phyloP scores from a whole-genome alignment of 345 rosid genomes.

The Sonneratia alba region DNA sequence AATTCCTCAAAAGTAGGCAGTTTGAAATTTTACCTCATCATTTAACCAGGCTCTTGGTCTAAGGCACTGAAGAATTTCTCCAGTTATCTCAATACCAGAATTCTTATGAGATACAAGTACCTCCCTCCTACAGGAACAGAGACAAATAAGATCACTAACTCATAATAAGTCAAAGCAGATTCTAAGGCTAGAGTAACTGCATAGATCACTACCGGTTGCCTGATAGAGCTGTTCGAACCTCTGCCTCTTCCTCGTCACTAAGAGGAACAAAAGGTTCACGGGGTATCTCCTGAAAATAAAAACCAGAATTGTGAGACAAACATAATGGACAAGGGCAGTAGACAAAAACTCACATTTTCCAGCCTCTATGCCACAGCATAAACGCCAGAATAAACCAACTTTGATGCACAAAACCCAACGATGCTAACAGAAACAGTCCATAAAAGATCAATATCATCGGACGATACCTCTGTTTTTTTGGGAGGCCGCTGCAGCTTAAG shows the following conservation, averaged over 20 bases:
- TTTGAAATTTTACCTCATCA: conserved; percentile 60
- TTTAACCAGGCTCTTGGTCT: conserved; percentile 79
- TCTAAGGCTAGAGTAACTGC: background rate
- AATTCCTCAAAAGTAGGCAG: background rate
- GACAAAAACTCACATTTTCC: background rate
- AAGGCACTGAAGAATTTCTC: conserved; percentile 57
- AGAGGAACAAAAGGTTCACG: conserved; percentile 62
- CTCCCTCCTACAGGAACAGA: conserved; percentile 38
- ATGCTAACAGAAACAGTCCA: background rate
- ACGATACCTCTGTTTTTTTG: conserved; percentile 28
- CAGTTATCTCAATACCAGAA: conserved; percentile 71
- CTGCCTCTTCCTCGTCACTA: conserved; percentile 57
- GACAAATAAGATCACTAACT: background rate
- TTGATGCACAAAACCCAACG: background rate
- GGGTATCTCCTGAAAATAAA: conserved; percentile 41
- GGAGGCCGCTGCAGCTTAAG: conserved; percentile 32
- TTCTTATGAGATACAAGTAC: conserved; percentile 45
- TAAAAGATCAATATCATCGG: conserved; percentile 18
- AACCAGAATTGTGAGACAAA: conserved; percentile 2
- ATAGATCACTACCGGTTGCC: conserved; percentile 36
- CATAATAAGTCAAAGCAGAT: background rate
- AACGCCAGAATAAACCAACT: background rate
- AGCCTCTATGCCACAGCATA: background rate
- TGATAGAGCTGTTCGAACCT: conserved; percentile 45
- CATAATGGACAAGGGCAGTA: background rate